Conservation (phyloP, 768 basidiomycete species). For the Hirschioporus abietinus region DNA sequence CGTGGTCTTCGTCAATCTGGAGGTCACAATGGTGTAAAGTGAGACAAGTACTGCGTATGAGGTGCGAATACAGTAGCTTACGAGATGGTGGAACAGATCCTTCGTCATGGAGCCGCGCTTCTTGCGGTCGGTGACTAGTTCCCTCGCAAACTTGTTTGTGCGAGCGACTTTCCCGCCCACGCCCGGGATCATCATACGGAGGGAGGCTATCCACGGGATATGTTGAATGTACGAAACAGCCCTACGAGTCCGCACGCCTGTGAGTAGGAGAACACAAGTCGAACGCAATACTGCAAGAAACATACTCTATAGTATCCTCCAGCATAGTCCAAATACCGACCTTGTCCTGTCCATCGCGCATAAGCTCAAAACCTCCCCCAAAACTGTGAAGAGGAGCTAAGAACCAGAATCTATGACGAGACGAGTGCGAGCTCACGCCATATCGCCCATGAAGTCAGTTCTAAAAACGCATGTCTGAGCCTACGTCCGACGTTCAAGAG, state of each 20-base stretch:
- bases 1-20: constrained; percentile 40
- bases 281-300: constrained; percentile 4
- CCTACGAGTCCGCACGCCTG: too few species aligned
- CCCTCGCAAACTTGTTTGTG: constrained; percentile 22
- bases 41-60: constrained; percentile 35
- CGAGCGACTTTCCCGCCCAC: neutral
- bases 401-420: too few species aligned
- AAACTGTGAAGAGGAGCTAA: too few species aligned
- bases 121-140: constrained; percentile 4
- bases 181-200: neutral
- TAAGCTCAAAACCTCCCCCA: constrained; percentile 32
- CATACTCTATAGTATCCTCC: constrained; percentile 40
- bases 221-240: constrained; percentile 40
- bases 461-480: too few species aligned
- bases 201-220: constrained; percentile 32
- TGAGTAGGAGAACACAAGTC: too few species aligned
- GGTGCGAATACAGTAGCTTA: constrained; percentile 18
- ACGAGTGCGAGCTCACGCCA: constrained; percentile 29
- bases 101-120: constrained; percentile 4
- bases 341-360: constrained; percentile 32
- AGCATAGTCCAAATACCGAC: constrained; percentile 39
- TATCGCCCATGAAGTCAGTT: constrained; percentile 35
- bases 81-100: constrained; percentile 40
- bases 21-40: constrained; percentile 3
- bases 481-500: too few species aligned